Evolutionary conservation across 129 eudicot genomes (phyloP).

Genomic region (Rutidosis leptorrhynchoides): DNA sequence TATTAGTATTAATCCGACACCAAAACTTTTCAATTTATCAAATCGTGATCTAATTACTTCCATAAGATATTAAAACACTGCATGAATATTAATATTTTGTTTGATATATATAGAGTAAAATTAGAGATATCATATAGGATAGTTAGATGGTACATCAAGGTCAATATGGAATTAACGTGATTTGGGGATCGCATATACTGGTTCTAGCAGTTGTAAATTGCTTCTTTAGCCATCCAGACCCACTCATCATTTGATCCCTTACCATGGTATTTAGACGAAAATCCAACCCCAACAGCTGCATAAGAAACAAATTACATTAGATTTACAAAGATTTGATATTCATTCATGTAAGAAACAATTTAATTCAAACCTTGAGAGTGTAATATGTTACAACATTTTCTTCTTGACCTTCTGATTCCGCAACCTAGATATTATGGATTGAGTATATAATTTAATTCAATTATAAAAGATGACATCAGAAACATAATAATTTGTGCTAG

Average conservation of each 20-base stretch:
- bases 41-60: too few species aligned
- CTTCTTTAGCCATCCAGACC: conserved; percentile 66
- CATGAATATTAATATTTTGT: too few species aligned
- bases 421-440: conserved; percentile 44
- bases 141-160: too few species aligned
- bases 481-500: not conserved
- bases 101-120: too few species aligned
- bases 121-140: too few species aligned
- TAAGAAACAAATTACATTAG: not conserved
- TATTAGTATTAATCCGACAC: too few species aligned
- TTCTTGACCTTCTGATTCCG: conserved; percentile 63
- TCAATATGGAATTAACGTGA: too few species aligned
- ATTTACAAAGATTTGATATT: not conserved
- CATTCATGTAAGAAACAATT: not conserved
- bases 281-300: conserved; percentile 57
- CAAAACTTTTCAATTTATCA: too few species aligned
- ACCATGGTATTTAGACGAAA: conserved; percentile 70
- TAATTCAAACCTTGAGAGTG: conserved; percentile 51
- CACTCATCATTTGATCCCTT: conserved; percentile 62
- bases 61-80: too few species aligned
- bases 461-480: not conserved
- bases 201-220: conserved; percentile 72
- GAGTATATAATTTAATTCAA: not conserved
- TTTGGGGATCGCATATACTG: too few species aligned
- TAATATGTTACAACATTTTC: conserved; percentile 74